phyloP scores from a whole-genome alignment of 1,284 basidiomycete species.

The Cryptococcus sp. region DNA sequence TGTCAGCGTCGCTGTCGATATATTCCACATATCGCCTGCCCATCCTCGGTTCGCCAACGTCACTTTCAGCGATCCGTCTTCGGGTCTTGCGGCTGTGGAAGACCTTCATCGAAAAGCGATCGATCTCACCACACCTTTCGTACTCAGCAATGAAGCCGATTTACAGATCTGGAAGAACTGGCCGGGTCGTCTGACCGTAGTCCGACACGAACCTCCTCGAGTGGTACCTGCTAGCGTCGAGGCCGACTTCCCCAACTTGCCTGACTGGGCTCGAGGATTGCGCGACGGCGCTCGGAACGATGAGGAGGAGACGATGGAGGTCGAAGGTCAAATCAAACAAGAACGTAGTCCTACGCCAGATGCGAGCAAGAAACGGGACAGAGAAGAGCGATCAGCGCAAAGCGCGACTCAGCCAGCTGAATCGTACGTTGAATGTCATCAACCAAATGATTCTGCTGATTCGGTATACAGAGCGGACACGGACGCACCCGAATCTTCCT shows the following conservation, averaged over 20 bases:
- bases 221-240: constrained; percentile 41
- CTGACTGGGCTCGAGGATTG: constrained; percentile 37
- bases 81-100: constrained; percentile 33
- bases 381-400: not conserved
- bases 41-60: constrained; percentile 50
- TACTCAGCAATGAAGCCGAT: constrained; percentile 32
- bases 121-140: constrained; percentile 37
- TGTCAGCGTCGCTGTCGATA: constrained; percentile 49
- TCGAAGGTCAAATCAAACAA: constrained; percentile 17
- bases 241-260: constrained; percentile 39
- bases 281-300: constrained; percentile 10
- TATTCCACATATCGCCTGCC: constrained; percentile 47
- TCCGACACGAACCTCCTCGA: constrained; percentile 39
- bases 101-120: constrained; percentile 38
- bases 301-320: constrained; percentile 16
- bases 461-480: not conserved
- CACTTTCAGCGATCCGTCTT: constrained; percentile 35
- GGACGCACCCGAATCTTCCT: constrained; percentile 14
- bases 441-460: not conserved
- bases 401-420: not conserved
- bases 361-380: constrained; percentile 11
- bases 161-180: constrained; percentile 45
- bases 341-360: constrained; percentile 10
- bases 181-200: constrained; percentile 40
- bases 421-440: constrained; percentile 4